Base-by-base conservation (phyloP, 345 rosid species). In the Brassica nigra region DNA sequence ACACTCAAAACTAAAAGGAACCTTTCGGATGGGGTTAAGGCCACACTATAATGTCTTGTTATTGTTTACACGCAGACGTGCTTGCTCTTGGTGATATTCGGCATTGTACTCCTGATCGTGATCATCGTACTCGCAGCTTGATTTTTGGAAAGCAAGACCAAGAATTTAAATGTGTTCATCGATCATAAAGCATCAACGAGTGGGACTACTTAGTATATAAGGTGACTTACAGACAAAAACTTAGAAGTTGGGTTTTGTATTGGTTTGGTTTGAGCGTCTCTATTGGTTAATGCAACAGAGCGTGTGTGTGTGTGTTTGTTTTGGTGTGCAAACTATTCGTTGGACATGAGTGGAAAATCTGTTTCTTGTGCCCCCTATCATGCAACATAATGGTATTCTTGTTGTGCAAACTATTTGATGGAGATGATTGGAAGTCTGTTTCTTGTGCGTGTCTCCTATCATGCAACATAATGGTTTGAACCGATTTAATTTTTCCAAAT, bases 21-120 rank as follows among this genome's bases (percentile, higher is more conserved):
- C 42, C 15, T n/a, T 49, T 10, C 6, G 23, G 66, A 71, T 33
- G 15, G 70, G 15, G 47, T 42, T 14, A 31, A 31, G 36, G 37
- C 37, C 1, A 36, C 42, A 55, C 12, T 67, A 39, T 70, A 39
- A 77, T 69, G 37, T 73, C 3, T 78, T 78, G 44, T 3, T 81
- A 65, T 58, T 76, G 71, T 47, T 31, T 74, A 10, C 79, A 47
- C 77, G 86, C 92, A 95, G 99, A 30, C 89, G n/a, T 95, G 99
- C 87, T 87, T 95, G 92, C 92, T 95, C 80, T 73, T 95, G 92
- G 97, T 95, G 87, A 95, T 95, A 76, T 95, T 95, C 9, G 98
- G 97, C 55, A 87, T 90, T 9, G 94, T 91, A 78, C 92, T 95
- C 61, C 92, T 95, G 84, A 92, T 92, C 15, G 93, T 92, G 85